Conservation (phyloP, 768 basidiomycete species). For the Gymnopilus junonius region DNA sequence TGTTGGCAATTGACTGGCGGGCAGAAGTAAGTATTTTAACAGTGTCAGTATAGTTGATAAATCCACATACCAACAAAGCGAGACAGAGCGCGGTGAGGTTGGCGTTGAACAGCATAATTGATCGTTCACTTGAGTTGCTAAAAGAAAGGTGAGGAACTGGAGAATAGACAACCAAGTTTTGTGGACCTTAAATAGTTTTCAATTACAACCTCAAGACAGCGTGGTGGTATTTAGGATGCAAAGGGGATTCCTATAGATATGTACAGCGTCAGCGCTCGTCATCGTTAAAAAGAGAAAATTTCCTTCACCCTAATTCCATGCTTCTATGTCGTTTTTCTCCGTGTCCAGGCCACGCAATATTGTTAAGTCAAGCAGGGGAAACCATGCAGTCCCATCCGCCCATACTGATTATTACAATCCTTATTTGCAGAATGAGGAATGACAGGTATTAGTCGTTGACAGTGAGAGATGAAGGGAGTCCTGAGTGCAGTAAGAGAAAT, state of each 20-base stretch:
- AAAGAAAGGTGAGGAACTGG: not conserved
- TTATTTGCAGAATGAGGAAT: too few relatives aligned
- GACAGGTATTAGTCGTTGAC: too few relatives aligned
- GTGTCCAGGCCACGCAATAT: too few relatives aligned
- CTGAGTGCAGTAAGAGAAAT: too few relatives aligned
- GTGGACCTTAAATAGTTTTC: not conserved
- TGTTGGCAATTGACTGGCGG: slow-evolving; percentile 4
- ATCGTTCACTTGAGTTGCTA: not conserved
- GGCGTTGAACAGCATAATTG: not conserved
- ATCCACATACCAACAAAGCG: not conserved
- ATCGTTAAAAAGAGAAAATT: too few relatives aligned
- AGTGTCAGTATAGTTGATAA: not conserved
- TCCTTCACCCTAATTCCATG: too few relatives aligned
- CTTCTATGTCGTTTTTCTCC: too few relatives aligned
- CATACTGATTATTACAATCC: too few relatives aligned
- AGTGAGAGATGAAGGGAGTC: too few relatives aligned
- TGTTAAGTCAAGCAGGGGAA: too few relatives aligned
- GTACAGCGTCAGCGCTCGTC: too few relatives aligned
- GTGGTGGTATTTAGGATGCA: not conserved
- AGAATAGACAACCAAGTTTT: not conserved
- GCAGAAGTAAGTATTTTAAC: not conserved
- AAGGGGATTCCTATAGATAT: not conserved
- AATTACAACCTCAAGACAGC: not conserved
- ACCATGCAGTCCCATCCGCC: too few relatives aligned
- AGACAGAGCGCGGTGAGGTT: not conserved